These are phyloP conservation scores for Micractinium conductrix DNA, from an alignment of 139 green algal genomes.

Conservation along the genomic window DNA sequence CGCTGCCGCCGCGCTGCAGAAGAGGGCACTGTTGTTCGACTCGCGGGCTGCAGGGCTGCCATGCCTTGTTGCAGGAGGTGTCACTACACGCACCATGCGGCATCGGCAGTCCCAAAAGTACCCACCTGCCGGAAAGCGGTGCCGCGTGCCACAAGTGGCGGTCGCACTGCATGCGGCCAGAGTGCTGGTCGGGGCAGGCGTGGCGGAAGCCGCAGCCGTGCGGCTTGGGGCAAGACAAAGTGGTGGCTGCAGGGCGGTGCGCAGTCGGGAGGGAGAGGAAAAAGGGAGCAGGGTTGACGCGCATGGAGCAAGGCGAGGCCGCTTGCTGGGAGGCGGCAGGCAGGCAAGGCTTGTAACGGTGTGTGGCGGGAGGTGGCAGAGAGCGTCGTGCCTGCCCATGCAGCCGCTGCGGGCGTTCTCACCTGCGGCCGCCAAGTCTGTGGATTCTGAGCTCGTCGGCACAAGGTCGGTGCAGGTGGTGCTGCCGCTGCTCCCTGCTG, in stretches of 20 bases:
- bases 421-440: no score
- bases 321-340: not conserved
- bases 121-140: not conserved
- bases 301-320: not conserved
- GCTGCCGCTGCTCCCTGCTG: not conserved
- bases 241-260: not conserved
- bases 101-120: not conserved
- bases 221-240: not conserved
- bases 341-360: no score
- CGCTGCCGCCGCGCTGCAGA: no score
- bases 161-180: not conserved
- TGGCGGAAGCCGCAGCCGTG: conserved; percentile 10
- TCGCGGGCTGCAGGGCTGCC: not conserved
- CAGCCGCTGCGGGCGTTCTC: no score
- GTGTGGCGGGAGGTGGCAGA: no score
- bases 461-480: no score
- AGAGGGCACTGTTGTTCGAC: not conserved
- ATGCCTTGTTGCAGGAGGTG: not conserved
- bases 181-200: not conserved
- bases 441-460: no score
- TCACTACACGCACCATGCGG: not conserved
- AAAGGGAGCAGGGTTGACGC: no score
- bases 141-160: not conserved
- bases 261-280: not conserved
- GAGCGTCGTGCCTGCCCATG: no score